A percentile compares a stretch with the other conserved stretches of the same genome.
These are phyloP conservation scores for Musa beccarii DNA, from an alignment of 176 grass and related monocot species.

Conservation along the genomic window DNA sequence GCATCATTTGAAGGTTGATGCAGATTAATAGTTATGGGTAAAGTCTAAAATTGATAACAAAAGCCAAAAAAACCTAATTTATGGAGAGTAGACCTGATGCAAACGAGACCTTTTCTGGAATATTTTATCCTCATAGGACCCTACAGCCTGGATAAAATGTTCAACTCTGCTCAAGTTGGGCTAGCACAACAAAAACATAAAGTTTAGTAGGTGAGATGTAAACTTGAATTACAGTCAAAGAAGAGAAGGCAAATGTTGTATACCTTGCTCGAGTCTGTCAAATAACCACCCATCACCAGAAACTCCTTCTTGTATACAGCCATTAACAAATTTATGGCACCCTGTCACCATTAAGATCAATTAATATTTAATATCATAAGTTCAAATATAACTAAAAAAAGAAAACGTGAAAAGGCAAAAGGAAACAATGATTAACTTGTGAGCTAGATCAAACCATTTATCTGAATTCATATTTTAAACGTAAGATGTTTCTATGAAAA, in stretches of 20 bases:
- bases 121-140: conserved; percentile 82
- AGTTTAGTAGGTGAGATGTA: not conserved
- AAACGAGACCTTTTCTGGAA: conserved; percentile 91
- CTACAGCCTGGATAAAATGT: conserved; percentile 96
- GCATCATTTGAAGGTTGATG: no score
- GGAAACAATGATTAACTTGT: not conserved
- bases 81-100: conserved; percentile 52
- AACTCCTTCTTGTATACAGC: conserved; percentile 97
- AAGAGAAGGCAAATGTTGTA: conserved; percentile 19
- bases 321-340: conserved; percentile 98
- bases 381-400: not conserved
- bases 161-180: conserved; percentile 79
- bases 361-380: conserved; percentile 3
- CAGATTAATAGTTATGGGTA: no score
- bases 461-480: not conserved
- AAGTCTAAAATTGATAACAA: no score
- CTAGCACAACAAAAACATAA: conserved; percentile 31
- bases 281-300: conserved; percentile 72
- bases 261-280: conserved; percentile 88
- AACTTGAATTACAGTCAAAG: not conserved
- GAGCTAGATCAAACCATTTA: not conserved
- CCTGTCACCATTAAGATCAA: conserved; percentile 36
- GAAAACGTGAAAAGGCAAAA: not conserved
- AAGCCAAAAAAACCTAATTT: not conserved
- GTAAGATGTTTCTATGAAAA: not conserved